Conservation (phyloP, 345 rosid species). For the Lepidium sativum region DNA sequence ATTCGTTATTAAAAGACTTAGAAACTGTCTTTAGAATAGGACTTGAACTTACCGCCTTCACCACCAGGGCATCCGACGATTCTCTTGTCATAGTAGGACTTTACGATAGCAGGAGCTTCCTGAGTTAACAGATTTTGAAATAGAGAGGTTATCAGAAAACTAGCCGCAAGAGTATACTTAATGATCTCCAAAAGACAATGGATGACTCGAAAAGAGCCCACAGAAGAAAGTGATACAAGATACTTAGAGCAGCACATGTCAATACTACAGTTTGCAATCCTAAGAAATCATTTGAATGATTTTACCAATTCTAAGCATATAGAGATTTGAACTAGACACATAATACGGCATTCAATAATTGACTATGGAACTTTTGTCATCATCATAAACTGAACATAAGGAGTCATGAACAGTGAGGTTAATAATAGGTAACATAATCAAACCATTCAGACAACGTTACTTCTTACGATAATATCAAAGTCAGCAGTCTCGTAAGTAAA, state of each 20-base stretch:
- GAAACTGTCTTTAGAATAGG: background rate
- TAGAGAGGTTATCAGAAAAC: background rate
- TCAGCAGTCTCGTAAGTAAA: background rate
- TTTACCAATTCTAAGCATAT: no score
- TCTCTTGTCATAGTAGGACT: constrained; percentile 74
- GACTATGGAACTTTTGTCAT: background rate
- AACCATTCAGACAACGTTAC: background rate
- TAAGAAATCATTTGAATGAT: no score
- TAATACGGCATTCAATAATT: background rate
- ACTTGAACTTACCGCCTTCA: constrained; percentile 55
- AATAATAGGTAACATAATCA: background rate
- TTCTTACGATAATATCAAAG: background rate
- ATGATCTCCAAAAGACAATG: background rate
- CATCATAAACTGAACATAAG: background rate
- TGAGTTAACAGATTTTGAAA: constrained; percentile 14
- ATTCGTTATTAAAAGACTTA: background rate
- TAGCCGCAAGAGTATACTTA: background rate
- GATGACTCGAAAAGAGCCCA: background rate
- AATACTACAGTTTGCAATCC: no score
- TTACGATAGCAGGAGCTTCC: constrained; percentile 70
- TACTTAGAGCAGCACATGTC: no score
- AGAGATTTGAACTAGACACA: no score
- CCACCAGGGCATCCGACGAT: constrained; percentile 88
- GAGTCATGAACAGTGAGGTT: background rate
- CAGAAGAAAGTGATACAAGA: background rate